Evolutionary conservation across 1,139 yeast species (phyloP).

Genomic region (Blastobotrys aristatus): DNA sequence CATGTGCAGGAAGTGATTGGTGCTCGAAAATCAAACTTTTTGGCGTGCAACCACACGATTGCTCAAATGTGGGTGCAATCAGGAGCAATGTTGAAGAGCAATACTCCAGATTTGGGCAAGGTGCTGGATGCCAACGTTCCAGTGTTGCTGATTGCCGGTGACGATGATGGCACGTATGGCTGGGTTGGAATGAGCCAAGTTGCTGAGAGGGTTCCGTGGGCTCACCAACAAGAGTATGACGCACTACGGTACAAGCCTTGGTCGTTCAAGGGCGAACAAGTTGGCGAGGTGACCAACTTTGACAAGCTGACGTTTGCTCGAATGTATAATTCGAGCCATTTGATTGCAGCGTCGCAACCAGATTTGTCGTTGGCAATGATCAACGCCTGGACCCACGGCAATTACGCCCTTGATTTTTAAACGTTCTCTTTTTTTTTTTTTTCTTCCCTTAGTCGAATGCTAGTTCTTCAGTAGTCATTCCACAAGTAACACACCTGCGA

Average conservation of each 20-base stretch:
- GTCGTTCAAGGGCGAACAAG: constrained; percentile 37
- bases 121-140: constrained; percentile 48
- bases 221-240: constrained; percentile 30
- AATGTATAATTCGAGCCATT: constrained; percentile 57
- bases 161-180: constrained; percentile 83
- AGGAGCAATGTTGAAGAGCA: constrained; percentile 55
- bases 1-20: constrained; percentile 55
- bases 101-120: constrained; percentile 52
- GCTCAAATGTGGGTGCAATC: constrained; percentile 48
- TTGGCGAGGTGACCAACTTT: constrained; percentile 40
- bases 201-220: constrained; percentile 66
- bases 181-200: constrained; percentile 86
- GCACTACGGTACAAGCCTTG: constrained; percentile 34
- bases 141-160: constrained; percentile 80
- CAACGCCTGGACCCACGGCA: constrained; percentile 55
- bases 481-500: constrained; percentile 75
- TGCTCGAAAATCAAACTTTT: constrained; percentile 75
- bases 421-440: not conserved
- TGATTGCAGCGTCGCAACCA: constrained; percentile 74
- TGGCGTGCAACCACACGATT: constrained; percentile 59
- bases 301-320: constrained; percentile 54
- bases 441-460: constrained; percentile 28
- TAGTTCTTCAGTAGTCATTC: constrained; percentile 76
- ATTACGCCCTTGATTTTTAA: constrained; percentile 2
- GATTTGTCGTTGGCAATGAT: constrained; percentile 62